Base-by-base conservation (phyloP, 495 filamentous ascomycete genomes). In the Aspergillus nanangensis region DNA sequence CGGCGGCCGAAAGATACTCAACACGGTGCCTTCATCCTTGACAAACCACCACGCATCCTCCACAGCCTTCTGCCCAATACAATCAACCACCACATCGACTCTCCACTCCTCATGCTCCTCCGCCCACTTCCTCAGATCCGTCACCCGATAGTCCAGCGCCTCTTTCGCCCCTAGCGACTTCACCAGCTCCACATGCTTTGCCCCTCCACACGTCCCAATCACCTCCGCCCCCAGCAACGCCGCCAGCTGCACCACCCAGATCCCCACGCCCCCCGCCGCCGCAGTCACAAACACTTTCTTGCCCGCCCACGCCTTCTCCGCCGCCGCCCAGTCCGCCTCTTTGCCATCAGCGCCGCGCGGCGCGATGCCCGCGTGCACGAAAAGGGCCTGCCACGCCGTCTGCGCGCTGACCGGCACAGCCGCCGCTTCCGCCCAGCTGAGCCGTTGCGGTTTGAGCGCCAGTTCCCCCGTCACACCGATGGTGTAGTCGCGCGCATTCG, bases 231-330 rank as follows among this genome's bases (percentile, higher is more conserved):
- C 73, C 0, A 69, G 61, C 20, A 69, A 41, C 24, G 48, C 60
- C 5, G 76, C 80, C 20, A 84, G 52, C 60, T 82, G 81, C 44
- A 77, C 64, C 11, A 71, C 58, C 80, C 77, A 82, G 23, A 72
- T 63, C 2, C 81, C 81, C 4, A 80, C 74, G 3, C 75, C 73
- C 2, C 79, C 67, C 4, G 71, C 55, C 11, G 78, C 78, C 35
- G 62, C 74, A 5, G 70, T 77, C 22, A 80, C 61, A 10, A 80
- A 61, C 2, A 79, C 55, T 25, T 65, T 55, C 52, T 69, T 70
- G 21, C 54, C 61, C 9, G 52, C 62, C 45, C 56, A 56, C 5
- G 25, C 43, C 1, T 33, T 27, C 34, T 23, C 2, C 21, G 17
- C 35, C 17, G n/a, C 45, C 33, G 31, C 14, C 32, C 56, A 13